Base-by-base conservation (phyloP, 106 monocot genomes). In the Alisma plantagoaquatica region DNA sequence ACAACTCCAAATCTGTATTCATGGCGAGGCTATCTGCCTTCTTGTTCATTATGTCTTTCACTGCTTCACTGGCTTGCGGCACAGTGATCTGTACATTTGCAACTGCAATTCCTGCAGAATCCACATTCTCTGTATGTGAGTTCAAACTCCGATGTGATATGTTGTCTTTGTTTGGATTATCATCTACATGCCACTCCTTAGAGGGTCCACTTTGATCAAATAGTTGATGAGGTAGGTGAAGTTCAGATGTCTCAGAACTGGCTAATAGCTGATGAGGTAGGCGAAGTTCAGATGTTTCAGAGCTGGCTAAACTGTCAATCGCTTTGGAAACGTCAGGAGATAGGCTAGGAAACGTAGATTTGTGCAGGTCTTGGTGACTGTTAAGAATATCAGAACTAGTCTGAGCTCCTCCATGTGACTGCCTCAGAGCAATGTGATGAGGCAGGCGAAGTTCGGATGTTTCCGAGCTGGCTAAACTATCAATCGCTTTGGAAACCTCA, bases 241-340 rank as follows among this genome's bases (percentile, higher is more conserved):
- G 64, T 20, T 53, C 24, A 0, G 51, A n/a, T 41, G 59, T 30
- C 25, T 38, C 69, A 31, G 55, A 57, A n/a, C n/a, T n/a, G n/a
- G n/a, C 64, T 66, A 77, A 67, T 9, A 73, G 59, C 38, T 72
- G 66, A 81, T 78, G 69, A 25, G 81, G 85, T 38, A 82, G 51
- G 38, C 47, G 46, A 2, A 55, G 64, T 20, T 53, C 24, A 0
- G 51, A n/a, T 41, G 59, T 30, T 28, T 38, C 69, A 31, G 55
- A 57, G n/a, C n/a, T n/a, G n/a, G n/a, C 64, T 66, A 77, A 67
- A n/a, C n/a, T n/a, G n/a, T n/a, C n/a, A n/a, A n/a, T n/a, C n/a
- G n/a, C n/a, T n/a, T n/a, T n/a, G n/a, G n/a, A n/a, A n/a, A n/a
- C n/a, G n/a, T n/a, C n/a, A n/a, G n/a, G n/a, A n/a, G n/a, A n/a